These are phyloP conservation scores for Thalassiosira oceanica DNA, from an alignment of 352 stramenopile genomes.

Conservation along the genomic window DNA sequence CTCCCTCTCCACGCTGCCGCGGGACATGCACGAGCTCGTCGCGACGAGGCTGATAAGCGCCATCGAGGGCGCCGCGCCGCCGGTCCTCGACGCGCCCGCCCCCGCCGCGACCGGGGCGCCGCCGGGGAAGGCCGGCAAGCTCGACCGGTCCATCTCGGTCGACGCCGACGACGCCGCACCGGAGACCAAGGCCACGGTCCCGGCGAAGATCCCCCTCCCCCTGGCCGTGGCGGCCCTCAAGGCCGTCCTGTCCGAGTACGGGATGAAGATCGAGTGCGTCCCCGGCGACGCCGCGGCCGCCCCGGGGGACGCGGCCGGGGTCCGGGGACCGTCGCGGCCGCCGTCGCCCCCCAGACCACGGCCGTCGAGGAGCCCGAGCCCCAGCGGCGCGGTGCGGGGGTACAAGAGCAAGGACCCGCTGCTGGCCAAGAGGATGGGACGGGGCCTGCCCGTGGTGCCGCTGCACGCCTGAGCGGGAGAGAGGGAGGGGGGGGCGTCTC, in stretches of 20 bases:
- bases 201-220: slow-evolving; percentile 21
- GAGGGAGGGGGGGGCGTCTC: neutral
- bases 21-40: slow-evolving; percentile 74
- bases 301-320: no score
- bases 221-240: slow-evolving; percentile 39
- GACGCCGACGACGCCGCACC: neutral
- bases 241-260: slow-evolving; percentile 34
- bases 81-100: slow-evolving; percentile 11
- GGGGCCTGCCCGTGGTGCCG: slow-evolving; percentile 27
- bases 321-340: no score
- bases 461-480: slow-evolving; percentile 27
- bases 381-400: neutral
- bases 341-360: no score
- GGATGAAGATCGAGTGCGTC: slow-evolving; percentile 32
- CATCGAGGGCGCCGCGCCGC: slow-evolving; percentile 52
- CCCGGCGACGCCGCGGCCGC: no score
- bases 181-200: neutral
- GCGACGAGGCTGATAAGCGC: slow-evolving; percentile 66
- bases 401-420: slow-evolving; percentile 4
- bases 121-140: neutral
- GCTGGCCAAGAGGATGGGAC: slow-evolving; percentile 9
- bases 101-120: neutral
- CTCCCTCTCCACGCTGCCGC: slow-evolving; percentile 60
- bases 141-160: neutral
- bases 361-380: no score